Percentiles rank a stretch among this genome's conserved stretches.
Conservation (phyloP, 768 basidiomycete genomes). For the Tylopilus felleus region DNA sequence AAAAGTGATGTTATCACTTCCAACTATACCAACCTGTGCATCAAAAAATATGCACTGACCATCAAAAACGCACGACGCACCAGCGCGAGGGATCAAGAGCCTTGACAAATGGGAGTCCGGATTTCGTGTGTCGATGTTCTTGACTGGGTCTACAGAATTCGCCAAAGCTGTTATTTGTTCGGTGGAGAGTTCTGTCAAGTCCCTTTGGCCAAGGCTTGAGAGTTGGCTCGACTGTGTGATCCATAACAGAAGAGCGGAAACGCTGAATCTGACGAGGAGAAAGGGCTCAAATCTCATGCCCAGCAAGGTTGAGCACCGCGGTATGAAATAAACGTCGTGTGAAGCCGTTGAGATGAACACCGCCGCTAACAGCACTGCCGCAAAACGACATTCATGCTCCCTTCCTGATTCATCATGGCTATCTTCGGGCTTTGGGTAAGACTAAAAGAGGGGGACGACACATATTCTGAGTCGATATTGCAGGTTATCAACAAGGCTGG, state of each 20-base stretch:
- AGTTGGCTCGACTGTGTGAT: constrained; percentile 26
- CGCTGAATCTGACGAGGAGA: constrained; percentile 4
- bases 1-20: constrained; percentile 71
- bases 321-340: constrained; percentile 13
- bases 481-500: constrained; percentile 98
- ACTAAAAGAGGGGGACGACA: constrained; percentile 2
- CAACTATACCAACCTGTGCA: constrained; percentile 42
- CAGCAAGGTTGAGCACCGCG: background rate
- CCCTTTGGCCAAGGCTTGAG: constrained; percentile 35
- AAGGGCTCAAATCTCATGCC: constrained; percentile 17
- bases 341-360: background rate
- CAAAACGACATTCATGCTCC: background rate
- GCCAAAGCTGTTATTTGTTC: constrained; percentile 51
- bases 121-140: constrained; percentile 63
- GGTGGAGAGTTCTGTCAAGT: constrained; percentile 43
- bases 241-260: constrained; percentile 19
- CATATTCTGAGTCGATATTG: constrained; percentile 8
- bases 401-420: constrained; percentile 48
- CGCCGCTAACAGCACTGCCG: background rate
- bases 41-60: background rate
- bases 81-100: constrained; percentile 80
- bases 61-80: constrained; percentile 41
- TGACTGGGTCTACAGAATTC: constrained; percentile 57
- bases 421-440: constrained; percentile 81
- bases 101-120: constrained; percentile 73